A percentile compares a stretch with the other conserved stretches of the same genome.
Evolutionary conservation across 352 stramenopile species (phyloP).

Genomic region (Globisporangium mamillatum): DNA sequence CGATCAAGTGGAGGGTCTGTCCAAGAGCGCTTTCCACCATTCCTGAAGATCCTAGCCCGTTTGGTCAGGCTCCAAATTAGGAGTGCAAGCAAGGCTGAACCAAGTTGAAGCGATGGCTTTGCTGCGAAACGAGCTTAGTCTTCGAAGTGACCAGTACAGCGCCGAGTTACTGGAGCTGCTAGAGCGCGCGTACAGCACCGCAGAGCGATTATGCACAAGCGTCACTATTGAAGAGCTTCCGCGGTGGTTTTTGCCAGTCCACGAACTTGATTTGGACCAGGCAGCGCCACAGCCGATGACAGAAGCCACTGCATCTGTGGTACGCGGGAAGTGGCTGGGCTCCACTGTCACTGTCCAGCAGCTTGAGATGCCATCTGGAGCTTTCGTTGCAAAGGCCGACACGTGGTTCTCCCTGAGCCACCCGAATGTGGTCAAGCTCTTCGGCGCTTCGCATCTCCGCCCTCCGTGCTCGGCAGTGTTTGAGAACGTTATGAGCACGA

Average conservation of each 20-base stretch:
- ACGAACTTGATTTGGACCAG: constrained; percentile 39
- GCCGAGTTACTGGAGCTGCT: constrained; percentile 2
- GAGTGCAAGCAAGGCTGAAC: no score
- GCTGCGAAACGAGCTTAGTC: no score
- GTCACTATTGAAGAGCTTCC: not conserved
- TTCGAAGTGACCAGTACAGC: not conserved
- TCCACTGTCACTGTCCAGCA: not conserved
- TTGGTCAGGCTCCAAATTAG: no score
- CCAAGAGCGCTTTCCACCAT: no score
- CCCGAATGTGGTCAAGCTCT: not conserved
- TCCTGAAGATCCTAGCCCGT: no score
- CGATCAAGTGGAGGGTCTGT: no score
- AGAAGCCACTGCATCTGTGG: not conserved
- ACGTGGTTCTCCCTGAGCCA: constrained; percentile 22
- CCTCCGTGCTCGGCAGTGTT: not conserved
- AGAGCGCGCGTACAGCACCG: not conserved
- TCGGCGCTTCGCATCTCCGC: not conserved
- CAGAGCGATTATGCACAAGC: no score
- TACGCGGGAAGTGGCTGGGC: not conserved
- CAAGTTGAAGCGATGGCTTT: no score
- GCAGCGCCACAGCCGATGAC: no score
- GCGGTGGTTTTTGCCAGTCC: constrained; percentile 67
- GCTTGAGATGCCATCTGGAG: not conserved
- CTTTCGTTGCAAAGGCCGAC: not conserved
- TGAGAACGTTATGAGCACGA: constrained; percentile 1